These are phyloP conservation scores for Rhodotorula sp. DNA, from an alignment of 1,284 basidiomycete genomes.

Conservation along the genomic window DNA sequence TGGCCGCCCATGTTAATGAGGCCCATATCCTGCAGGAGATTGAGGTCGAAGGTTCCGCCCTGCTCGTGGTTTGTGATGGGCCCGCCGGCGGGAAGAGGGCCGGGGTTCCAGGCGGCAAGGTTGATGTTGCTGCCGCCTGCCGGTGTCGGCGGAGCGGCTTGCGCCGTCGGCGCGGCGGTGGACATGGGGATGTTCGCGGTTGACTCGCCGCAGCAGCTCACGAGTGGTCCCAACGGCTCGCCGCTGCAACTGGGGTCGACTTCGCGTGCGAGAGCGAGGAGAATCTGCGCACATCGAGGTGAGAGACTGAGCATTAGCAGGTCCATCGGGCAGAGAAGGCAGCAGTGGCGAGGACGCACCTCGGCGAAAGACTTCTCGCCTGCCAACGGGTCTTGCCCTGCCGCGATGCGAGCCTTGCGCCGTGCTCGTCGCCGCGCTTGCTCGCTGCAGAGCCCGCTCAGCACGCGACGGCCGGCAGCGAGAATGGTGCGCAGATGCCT, in stretches of 20 bases:
- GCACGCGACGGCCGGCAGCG: conserved; percentile 12
- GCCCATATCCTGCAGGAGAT: conserved; percentile 19
- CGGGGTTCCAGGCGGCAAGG: neutral
- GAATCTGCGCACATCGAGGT: neutral
- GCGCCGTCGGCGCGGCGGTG: neutral
- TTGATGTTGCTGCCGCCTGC: too few species aligned
- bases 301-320: neutral
- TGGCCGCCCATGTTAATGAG: conserved; percentile 12
- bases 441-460: conserved; percentile 23
- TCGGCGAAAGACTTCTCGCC: conserved; percentile 25
- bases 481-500: conserved; percentile 11
- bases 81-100: neutral
- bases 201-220: too few species aligned
- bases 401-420: neutral
- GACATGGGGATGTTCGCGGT: neutral
- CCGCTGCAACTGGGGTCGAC: neutral
- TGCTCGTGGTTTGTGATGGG: neutral
- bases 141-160: neutral
- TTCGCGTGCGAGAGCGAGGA: conserved; percentile 5
- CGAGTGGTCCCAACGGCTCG: too few species aligned
- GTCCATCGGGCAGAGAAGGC: too few species aligned
- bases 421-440: conserved; percentile 13
- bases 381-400: neutral
- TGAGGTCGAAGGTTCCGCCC: neutral
- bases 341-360: neutral